Conservation (phyloP, 1,139 yeast species). For the Debaryomyces udenii region DNA sequence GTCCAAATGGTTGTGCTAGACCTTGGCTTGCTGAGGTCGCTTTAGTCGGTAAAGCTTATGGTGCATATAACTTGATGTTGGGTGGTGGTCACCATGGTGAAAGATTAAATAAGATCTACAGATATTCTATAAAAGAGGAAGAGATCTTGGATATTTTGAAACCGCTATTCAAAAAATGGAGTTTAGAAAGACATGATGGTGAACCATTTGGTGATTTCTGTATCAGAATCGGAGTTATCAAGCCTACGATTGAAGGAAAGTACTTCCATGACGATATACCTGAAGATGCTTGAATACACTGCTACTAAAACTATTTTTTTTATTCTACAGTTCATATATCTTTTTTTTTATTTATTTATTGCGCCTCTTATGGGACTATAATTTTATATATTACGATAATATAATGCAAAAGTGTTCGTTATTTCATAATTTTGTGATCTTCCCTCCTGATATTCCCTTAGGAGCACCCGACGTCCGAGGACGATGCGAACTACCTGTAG, state of each 20-base stretch:
- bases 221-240: constrained; percentile 81
- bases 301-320: constrained; percentile 1
- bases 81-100: constrained; percentile 98
- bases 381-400: constrained; percentile 1
- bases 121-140: constrained; percentile 87
- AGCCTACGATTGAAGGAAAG: constrained; percentile 88
- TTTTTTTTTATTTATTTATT: constrained; percentile 5
- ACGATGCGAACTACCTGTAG: background rate
- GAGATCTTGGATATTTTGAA: constrained; percentile 77
- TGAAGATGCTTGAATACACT: constrained; percentile 57
- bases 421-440: constrained; percentile 3
- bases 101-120: constrained; percentile 86
- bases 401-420: background rate
- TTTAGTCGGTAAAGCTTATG: constrained; percentile 90
- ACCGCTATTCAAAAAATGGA: constrained; percentile 93
- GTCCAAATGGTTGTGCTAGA: constrained; percentile 98
- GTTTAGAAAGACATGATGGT: constrained; percentile 83
- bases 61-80: constrained; percentile 89
- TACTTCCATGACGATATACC: constrained; percentile 93
- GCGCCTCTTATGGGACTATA: background rate
- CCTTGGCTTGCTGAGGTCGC: constrained; percentile 99
- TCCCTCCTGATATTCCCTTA: constrained; percentile 1
- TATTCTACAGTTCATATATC: constrained; percentile 9
- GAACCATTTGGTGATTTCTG: constrained; percentile 97
- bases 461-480: background rate